Base-by-base conservation (phyloP, 371 early-diverging fungal species). In the Astathelohania contejeani region DNA sequence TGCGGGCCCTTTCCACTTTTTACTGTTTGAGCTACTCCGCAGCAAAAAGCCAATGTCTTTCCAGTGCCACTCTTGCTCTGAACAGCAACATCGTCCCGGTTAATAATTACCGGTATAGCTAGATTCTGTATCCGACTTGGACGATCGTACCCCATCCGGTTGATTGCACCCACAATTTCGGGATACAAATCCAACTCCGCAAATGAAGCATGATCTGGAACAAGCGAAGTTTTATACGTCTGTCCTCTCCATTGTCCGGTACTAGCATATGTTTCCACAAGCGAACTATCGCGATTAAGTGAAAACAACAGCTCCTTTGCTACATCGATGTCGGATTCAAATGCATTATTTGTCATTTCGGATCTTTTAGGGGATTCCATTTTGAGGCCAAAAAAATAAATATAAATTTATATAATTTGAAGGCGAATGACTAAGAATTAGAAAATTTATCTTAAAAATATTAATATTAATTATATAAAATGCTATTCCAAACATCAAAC, bases 51-150 rank as follows among this genome's bases (percentile, higher is more conserved):
- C 1, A 93, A 91, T 6, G 97, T 94, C 73, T 96, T 96, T 39
- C 94, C 92, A 0, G 90, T 87, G 47, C 77, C 76, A 37, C 94
- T 91, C 78, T 95, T 94, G 29, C 95, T 95, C 77, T 94, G 96
- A 45, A 93, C 92, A 70, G 91, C 90, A 49, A 93, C 90, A 77
- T 95, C 92, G 58, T 82, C 81, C 42, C 86, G 88, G 62, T 79
- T 81, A 54, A 87, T 78, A 63, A 94, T 84, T 53, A 90, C 89
- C 53, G 91, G 90, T 3, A 94, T 77, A 3, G 92, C 92, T 39
- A 80, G 80, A 65, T 87, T 89, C 73, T 94, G 92, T 67, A 94
- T 88, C 67, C 86, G 87, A 26, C 87, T 86, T 0, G 92, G 92
- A 62, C 82, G 82, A 23, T 82, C 77, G 65, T 85, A 90, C 40